Base-by-base conservation (phyloP, 345 rosid genomes). In the Corchorus capsularis region DNA sequence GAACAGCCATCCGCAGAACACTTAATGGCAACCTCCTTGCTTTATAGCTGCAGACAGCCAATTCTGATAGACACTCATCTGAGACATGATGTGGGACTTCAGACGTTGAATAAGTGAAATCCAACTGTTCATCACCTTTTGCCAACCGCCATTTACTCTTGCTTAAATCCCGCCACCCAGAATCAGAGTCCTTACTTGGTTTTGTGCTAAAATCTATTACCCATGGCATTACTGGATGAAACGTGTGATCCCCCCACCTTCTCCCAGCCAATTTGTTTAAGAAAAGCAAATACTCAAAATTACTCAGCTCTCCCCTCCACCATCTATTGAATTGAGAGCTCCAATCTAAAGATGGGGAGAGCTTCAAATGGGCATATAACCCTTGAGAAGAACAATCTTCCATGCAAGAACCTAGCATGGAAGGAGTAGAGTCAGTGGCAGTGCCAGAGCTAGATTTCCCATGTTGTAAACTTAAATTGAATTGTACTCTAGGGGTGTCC, bases 1-100 rank as follows among this genome's bases (percentile, higher is more conserved):
- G 93, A 75, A 94, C 98, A 47, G 98, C 97, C 81, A 78, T 81
- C 10, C 98, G 92, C 68, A 94, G 87, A 82, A 94, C 82, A 76
- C 93, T 90, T 86, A 94, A 86, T 54, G 98, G 97, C 74, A 94
- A 85, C 85, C 98, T 89, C 84, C 98, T 88, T 15, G 98, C 98
- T 91, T 94, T 94, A 81, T 94, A 94, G 85, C 97, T 94, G 89
- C 98, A 94, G 79, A 94, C 98, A 80, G 98, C 98, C 79, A 94
- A 78, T 84, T 94, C 98, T 79, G 98, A 94, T 75, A 94, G 93
- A 81, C 98, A 94, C 85, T 94, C 98, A 87, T 94, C 98, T 61
- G 98, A 94, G 60, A 94, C 92, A 77, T 94, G 98, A 86, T 92
- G 98, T 53, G 97, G 94, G 54, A 90, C 82, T 84, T 94, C 98